A percentile compares a stretch with the other conserved stretches of the same genome.
Evolutionary conservation across 208 protist species (phyloP).

Genomic region (Vickermania spadyakhi): DNA sequence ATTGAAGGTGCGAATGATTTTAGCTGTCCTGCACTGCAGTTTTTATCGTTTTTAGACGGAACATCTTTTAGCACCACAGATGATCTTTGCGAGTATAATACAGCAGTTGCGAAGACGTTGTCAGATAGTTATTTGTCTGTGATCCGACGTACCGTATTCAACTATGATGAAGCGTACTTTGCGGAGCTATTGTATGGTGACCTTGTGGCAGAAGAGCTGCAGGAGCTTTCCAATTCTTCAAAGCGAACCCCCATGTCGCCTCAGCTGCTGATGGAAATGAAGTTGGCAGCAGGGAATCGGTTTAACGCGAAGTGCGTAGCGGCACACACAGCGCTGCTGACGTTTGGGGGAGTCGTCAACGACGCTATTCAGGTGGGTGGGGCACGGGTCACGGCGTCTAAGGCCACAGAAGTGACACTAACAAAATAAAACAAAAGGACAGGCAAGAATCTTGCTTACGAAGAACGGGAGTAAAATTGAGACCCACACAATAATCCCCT

Average conservation of each 20-base stretch:
- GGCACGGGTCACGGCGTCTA: background rate
- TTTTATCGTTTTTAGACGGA: slow-evolving; percentile 69
- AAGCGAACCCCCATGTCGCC: background rate
- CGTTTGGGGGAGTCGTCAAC: slow-evolving; percentile 3
- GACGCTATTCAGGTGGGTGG: slow-evolving; percentile 5
- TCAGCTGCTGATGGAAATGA: background rate
- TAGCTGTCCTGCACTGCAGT: slow-evolving; percentile 26
- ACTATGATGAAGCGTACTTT: slow-evolving; percentile 65
- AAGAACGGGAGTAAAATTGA: too few species aligned
- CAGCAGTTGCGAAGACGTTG: slow-evolving; percentile 49
- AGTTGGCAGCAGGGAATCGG: slow-evolving; percentile 6
- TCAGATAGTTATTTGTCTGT: slow-evolving; percentile 60
- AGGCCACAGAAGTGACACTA: background rate
- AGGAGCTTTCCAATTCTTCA: slow-evolving; percentile 5
- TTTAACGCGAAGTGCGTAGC: slow-evolving; percentile 34
- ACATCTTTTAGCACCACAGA: slow-evolving; percentile 50
- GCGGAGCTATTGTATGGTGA: slow-evolving; percentile 82
- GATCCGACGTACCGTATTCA: slow-evolving; percentile 47
- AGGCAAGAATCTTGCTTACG: too few species aligned
- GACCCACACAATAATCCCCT: too few species aligned
- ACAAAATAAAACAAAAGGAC: too few species aligned
- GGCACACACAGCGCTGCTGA: slow-evolving; percentile 12
- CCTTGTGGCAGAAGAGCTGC: slow-evolving; percentile 35
- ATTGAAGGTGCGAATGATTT: too few species aligned
- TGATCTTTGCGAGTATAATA: slow-evolving; percentile 68